These are phyloP conservation scores for Candida dubliniensis DNA, from an alignment of 1,139 yeast species.

Conservation along the genomic window DNA sequence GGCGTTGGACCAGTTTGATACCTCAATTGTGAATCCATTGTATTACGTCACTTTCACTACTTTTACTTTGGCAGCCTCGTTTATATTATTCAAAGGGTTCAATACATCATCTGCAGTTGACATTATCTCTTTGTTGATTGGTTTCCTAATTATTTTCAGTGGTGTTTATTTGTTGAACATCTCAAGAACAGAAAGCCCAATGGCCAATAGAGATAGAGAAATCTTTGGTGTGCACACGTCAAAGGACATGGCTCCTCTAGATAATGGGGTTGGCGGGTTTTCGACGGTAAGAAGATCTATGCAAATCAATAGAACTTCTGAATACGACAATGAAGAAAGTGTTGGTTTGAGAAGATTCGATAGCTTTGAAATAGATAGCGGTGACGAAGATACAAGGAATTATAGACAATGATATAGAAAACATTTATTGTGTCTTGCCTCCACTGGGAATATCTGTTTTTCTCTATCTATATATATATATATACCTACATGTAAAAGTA, in stretches of 20 bases:
- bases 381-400: constrained; percentile 27
- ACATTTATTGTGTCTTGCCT: too few species aligned
- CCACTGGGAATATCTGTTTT: too few species aligned
- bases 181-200: constrained; percentile 58
- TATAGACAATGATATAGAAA: constrained; percentile 9
- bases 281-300: constrained; percentile 60
- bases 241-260: constrained; percentile 67
- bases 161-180: constrained; percentile 85
- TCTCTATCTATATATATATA: constrained; percentile 6
- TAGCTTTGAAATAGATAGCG: constrained; percentile 56
- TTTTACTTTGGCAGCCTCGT: constrained; percentile 81
- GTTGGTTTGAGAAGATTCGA: constrained; percentile 63
- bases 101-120: constrained; percentile 81
- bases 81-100: constrained; percentile 83
- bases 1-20: constrained; percentile 90
- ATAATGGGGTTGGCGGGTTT: constrained; percentile 78
- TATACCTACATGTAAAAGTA: constrained; percentile 2
- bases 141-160: constrained; percentile 81
- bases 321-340: constrained; percentile 49
- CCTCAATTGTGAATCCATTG: constrained; percentile 87
- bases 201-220: constrained; percentile 53
- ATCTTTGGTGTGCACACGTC: constrained; percentile 61
- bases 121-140: constrained; percentile 81
- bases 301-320: constrained; percentile 58
- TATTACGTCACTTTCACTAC: constrained; percentile 93